A percentile compares a stretch with the other conserved stretches of the same genome.
These are phyloP conservation scores for Lasiodiplodia hormozganensis DNA, from an alignment of 2,329 filamentous ascomycete species.

Conservation along the genomic window DNA sequence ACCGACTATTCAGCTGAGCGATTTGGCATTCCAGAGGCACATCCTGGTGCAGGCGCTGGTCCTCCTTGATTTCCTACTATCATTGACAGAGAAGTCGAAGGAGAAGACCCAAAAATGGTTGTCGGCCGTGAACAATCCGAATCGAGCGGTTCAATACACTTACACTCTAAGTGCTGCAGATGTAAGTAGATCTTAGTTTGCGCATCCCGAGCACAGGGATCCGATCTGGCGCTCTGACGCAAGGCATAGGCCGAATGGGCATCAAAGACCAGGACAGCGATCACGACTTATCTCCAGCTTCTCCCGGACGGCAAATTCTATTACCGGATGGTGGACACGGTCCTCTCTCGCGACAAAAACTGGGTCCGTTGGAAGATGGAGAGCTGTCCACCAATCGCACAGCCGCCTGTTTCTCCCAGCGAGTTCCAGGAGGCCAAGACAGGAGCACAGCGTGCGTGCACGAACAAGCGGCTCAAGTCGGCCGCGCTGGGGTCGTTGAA, in stretches of 20 bases:
- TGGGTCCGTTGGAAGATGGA: slow-evolving; percentile 99
- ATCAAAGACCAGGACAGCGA: slow-evolving; percentile 74
- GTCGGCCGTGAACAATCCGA: slow-evolving; percentile 74
- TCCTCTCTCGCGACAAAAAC: slow-evolving; percentile 94
- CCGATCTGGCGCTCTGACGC: slow-evolving; percentile 18
- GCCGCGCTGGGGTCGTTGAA: slow-evolving; percentile 75
- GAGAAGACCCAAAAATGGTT: slow-evolving; percentile 64
- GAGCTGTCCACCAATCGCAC: slow-evolving; percentile 85
- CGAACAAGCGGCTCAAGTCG: slow-evolving; percentile 70
- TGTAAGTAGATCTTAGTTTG: slow-evolving; percentile 59
- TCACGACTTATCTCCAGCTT: slow-evolving; percentile 82
- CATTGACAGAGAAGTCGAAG: slow-evolving; percentile 81
- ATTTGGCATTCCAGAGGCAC: slow-evolving; percentile 91
- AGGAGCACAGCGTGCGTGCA: slow-evolving; percentile 69
- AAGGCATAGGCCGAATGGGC: slow-evolving; percentile 78
- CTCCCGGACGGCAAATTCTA: slow-evolving; percentile 90
- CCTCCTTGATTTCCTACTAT: slow-evolving; percentile 93
- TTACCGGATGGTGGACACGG: slow-evolving; percentile 94
- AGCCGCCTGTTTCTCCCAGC: slow-evolving; percentile 71
- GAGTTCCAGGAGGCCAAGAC: slow-evolving; percentile 74
- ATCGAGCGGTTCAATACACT: slow-evolving; percentile 78
- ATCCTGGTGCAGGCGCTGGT: slow-evolving; percentile 96
- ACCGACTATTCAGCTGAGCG: slow-evolving; percentile 70
- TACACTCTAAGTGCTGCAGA: slow-evolving; percentile 83
- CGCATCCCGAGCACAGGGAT: slow-evolving; percentile 24